phyloP scores from a whole-genome alignment of 192 early-diverging fungal genomes.

The Pilobolus umbonatus region DNA sequence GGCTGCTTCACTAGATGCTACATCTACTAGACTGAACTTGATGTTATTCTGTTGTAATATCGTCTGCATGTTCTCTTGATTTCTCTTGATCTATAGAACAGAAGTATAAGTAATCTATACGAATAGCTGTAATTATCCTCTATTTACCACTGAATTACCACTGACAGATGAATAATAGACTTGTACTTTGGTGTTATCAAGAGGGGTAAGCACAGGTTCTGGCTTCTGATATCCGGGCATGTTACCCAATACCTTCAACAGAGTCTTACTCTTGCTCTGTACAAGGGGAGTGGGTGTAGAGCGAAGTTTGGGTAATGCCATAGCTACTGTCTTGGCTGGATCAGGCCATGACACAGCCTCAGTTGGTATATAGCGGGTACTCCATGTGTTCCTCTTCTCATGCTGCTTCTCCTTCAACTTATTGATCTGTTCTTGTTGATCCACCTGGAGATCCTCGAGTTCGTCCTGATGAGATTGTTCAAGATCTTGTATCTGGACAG shows the following conservation, averaged over 20 bases:
- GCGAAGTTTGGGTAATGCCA: conserved; percentile 6
- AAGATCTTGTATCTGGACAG: conserved; percentile 21
- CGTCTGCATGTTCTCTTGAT: conserved; percentile 39
- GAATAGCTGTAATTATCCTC: background rate
- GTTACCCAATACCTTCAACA: conserved; percentile 2
- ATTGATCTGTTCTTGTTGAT: conserved; percentile 14
- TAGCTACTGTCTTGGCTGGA: conserved; percentile 2
- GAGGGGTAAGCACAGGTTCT: conserved; percentile 17
- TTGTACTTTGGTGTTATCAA: conserved; percentile 38
- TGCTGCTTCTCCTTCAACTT: conserved; percentile 8
- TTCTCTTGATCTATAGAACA: conserved; percentile 35
- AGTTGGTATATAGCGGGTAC: conserved; percentile 22
- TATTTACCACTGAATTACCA: conserved; percentile 34
- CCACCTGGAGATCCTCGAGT: conserved; percentile 14
- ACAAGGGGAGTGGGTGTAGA: conserved; percentile 15
- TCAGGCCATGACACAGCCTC: conserved; percentile 37
- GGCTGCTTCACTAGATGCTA: conserved; percentile 35
- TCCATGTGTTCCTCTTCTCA: conserved; percentile 1
- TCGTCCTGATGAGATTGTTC: conserved; percentile 27
- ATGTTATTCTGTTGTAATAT: conserved; percentile 35
- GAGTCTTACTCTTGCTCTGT: conserved; percentile 13
- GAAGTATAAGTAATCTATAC: background rate
- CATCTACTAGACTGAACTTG: conserved; percentile 41
- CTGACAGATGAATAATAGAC: conserved; percentile 46
- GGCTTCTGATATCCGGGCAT: conserved; percentile 7